Evolutionary conservation across 768 basidiomycete genomes (phyloP).

Genomic region (Dentipellis fragilis): DNA sequence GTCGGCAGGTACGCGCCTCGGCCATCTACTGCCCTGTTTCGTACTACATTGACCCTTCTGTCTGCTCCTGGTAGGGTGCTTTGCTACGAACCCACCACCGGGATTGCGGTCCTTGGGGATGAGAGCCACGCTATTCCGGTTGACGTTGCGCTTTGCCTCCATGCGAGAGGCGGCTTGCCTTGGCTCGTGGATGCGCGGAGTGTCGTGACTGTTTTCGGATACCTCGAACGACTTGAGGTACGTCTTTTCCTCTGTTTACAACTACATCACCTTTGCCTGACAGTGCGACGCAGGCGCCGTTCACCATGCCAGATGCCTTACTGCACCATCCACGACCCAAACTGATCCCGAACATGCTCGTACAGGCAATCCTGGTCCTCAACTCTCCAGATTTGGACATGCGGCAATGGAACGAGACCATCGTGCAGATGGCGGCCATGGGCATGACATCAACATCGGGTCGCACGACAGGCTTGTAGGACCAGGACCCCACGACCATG

Average conservation of each 20-base stretch:
- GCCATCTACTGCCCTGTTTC: neutral
- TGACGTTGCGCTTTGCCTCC: conserved; percentile 13
- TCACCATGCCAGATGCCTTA: neutral
- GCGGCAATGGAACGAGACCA: conserved; percentile 9
- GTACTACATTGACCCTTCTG: neutral
- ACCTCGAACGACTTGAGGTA: conserved; percentile 10
- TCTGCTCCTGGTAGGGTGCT: conserved; percentile 6
- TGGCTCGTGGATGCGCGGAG: conserved; percentile 10
- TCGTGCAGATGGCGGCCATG: conserved; percentile 13
- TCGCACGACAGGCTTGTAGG: neutral
- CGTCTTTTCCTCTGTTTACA: neutral
- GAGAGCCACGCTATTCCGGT: conserved; percentile 5
- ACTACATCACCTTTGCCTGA: neutral
- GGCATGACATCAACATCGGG: conserved; percentile 3
- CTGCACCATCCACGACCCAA: conserved; percentile 2
- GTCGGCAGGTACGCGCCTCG: conserved; percentile 10
- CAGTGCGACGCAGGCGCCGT: neutral
- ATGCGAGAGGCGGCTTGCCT: conserved; percentile 1
- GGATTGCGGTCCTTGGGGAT: conserved; percentile 8
- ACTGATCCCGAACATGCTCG: conserved; percentile 4
- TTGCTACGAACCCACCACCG: conserved; percentile 9
- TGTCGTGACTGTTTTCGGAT: conserved; percentile 11
- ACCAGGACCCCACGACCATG: neutral
- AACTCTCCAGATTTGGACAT: conserved; percentile 13
- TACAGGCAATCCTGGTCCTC: conserved; percentile 13